phyloP scores from a whole-genome alignment of 441 rosid genomes.

The Breynia disticha region DNA sequence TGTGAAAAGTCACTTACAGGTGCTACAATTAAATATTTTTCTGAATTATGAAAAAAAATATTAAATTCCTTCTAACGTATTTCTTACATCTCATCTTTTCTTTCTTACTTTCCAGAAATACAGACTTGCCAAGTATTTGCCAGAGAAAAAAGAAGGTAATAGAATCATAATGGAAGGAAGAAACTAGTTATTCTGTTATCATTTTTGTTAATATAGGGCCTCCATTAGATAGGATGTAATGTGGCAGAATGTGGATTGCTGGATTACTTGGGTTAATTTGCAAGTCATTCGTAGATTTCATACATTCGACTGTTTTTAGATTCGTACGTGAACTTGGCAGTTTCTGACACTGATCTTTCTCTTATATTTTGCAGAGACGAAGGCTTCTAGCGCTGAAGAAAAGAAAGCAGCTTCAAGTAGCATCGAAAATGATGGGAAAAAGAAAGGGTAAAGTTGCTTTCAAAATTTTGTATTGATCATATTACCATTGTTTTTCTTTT shows the following conservation, averaged over 20 bases:
- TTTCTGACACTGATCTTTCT: neutral
- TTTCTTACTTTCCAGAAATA: slow-evolving; percentile 43
- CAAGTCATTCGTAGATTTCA: too few species aligned
- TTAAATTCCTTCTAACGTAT: neutral
- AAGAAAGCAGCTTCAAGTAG: slow-evolving; percentile 36
- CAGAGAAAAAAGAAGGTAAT: slow-evolving; percentile 80
- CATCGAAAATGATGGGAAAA: slow-evolving; percentile 39
- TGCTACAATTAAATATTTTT: slow-evolving; percentile 17
- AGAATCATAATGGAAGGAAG: slow-evolving; percentile 2
- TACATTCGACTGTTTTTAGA: too few species aligned
- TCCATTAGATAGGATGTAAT: too few species aligned
- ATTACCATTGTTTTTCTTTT: slow-evolving; percentile 6
- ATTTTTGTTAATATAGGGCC: neutral
- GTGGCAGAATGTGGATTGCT: too few species aligned
- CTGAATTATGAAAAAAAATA: neutral
- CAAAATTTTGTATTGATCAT: neutral
- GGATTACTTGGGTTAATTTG: too few species aligned
- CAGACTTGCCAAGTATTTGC: slow-evolving; percentile 82
- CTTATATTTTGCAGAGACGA: slow-evolving; percentile 34
- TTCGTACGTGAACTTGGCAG: too few species aligned
- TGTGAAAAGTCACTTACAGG: slow-evolving; percentile 95
- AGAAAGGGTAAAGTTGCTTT: slow-evolving; percentile 38
- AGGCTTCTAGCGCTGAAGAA: slow-evolving; percentile 41
- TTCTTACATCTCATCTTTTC: slow-evolving; percentile 11
- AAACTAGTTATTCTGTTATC: neutral